Conservation (phyloP, 2,329 filamentous ascomycete genomes). For the Pseudopyricularia javanii region DNA sequence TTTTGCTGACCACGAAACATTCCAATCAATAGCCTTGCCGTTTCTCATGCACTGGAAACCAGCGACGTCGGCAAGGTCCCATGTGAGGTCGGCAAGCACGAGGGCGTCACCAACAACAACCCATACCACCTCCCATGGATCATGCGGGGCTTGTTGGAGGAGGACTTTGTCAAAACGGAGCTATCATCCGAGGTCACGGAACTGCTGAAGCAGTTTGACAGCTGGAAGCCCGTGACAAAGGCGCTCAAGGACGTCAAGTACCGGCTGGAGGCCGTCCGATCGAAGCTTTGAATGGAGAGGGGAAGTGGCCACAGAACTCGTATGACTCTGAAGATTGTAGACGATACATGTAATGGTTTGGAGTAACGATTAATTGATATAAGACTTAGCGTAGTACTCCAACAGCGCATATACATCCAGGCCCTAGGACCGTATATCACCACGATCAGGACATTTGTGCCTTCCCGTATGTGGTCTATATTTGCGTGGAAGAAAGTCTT, state of each 20-base stretch:
- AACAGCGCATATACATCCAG: too few species aligned
- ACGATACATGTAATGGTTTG: too few species aligned
- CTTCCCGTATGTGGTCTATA: too few species aligned
- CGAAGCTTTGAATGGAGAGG: constrained; percentile 47
- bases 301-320: not conserved
- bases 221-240: constrained; percentile 85
- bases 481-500: too few species aligned
- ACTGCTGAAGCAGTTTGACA: constrained; percentile 77
- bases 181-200: constrained; percentile 65
- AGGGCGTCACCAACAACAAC: constrained; percentile 47
- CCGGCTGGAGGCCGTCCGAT: constrained; percentile 79
- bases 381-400: too few species aligned
- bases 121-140: constrained; percentile 92
- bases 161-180: constrained; percentile 78
- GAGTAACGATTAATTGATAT: too few species aligned
- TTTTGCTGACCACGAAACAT: not conserved
- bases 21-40: constrained; percentile 37
- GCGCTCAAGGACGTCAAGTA: constrained; percentile 94
- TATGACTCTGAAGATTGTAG: too few species aligned
- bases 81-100: constrained; percentile 39
- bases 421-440: too few species aligned
- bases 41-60: constrained; percentile 64
- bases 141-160: constrained; percentile 84
- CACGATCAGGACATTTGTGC: too few species aligned
- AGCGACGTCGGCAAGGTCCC: constrained; percentile 34